A percentile compares a stretch with the other conserved stretches of the same genome.
Evolutionary conservation across 164 flowering plant species (phyloP).

Genomic region (Umbellularia californica): DNA sequence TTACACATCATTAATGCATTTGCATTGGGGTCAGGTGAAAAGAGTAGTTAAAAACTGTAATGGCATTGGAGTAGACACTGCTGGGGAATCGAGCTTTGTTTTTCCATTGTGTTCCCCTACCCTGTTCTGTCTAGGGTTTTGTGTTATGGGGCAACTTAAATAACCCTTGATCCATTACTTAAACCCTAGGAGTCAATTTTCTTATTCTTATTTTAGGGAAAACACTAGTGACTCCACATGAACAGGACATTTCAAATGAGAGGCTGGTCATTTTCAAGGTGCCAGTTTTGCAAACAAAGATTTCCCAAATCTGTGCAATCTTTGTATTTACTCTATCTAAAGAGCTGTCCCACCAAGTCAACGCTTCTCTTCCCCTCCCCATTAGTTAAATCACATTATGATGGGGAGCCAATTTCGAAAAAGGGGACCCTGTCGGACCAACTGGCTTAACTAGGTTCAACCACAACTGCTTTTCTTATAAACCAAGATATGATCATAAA

Average conservation of each 20-base stretch:
- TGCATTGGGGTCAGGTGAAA: constrained; percentile 9
- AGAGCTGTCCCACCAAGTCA: background rate
- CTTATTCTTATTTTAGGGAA: background rate
- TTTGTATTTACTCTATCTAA: background rate
- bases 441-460: too few species aligned
- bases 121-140: background rate
- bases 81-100: constrained; percentile 8
- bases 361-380: background rate
- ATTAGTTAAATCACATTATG: background rate
- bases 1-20: constrained; percentile 3
- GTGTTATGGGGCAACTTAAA: background rate
- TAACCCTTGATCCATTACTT: too few species aligned
- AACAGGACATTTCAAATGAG: background rate
- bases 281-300: background rate
- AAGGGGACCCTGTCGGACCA: too few species aligned
- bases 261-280: background rate
- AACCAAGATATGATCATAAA: too few species aligned
- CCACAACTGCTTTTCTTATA: too few species aligned
- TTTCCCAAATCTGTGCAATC: background rate
- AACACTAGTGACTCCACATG: background rate
- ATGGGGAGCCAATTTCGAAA: background rate
- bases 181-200: background rate
- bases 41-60: constrained; percentile 4
- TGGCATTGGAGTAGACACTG: background rate
- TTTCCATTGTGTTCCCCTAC: background rate